Evolutionary conservation across 495 filamentous ascomycete genomes (phyloP).

Genomic region (Recurvomyces mirabilis): DNA sequence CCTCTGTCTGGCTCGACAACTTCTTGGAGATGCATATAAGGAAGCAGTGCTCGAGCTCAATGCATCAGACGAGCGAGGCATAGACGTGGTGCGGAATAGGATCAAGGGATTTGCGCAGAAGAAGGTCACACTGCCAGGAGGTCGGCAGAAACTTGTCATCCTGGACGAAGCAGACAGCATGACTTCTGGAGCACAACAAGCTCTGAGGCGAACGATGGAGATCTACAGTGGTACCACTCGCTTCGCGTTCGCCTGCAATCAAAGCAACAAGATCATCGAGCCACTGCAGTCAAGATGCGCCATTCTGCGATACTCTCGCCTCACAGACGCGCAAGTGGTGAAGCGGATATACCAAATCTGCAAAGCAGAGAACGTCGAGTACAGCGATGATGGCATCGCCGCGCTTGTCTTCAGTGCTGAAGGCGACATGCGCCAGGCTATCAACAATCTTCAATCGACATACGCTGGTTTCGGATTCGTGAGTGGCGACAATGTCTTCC

Average conservation of each 20-base stretch:
- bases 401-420: constrained; percentile 94
- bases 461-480: constrained; percentile 94
- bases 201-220: constrained; percentile 93
- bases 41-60: constrained; percentile 96
- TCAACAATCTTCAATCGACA: constrained; percentile 97
- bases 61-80: constrained; percentile 93
- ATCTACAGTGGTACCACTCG: constrained; percentile 95
- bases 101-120: constrained; percentile 99
- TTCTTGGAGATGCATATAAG: constrained; percentile 90
- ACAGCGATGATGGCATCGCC: constrained; percentile 87
- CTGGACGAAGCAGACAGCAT: constrained; percentile 95
- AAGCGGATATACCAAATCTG: constrained; percentile 84
- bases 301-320: constrained; percentile 83
- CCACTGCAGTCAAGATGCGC: constrained; percentile 93
- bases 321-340: constrained; percentile 88
- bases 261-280: constrained; percentile 99
- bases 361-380: constrained; percentile 63
- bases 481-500: constrained; percentile 95
- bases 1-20: constrained; percentile 80
- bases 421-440: constrained; percentile 97
- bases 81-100: constrained; percentile 95
- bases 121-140: constrained; percentile 87
- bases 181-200: constrained; percentile 94
- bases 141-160: constrained; percentile 91
- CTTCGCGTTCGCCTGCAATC: constrained; percentile 97